Evolutionary conservation across 192 early-diverging fungal species (phyloP).

Genomic region (Allomyces javanicus): DNA sequence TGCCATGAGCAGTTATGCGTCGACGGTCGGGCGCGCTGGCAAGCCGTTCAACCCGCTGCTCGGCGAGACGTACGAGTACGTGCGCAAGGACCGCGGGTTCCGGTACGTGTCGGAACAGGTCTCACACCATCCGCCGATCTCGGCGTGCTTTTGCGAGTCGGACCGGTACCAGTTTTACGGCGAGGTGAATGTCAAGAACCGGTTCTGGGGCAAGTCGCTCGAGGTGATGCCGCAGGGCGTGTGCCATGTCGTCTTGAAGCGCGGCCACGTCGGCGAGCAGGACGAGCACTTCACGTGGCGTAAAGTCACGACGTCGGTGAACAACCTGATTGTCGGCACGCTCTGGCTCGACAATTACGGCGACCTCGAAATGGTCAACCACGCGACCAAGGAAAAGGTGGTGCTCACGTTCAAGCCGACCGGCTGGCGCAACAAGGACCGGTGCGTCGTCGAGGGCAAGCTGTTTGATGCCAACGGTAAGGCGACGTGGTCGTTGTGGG

Average conservation of each 20-base stretch:
- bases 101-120: constrained; percentile 77
- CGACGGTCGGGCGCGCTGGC: constrained; percentile 53
- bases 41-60: constrained; percentile 83
- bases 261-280: constrained; percentile 23
- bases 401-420: constrained; percentile 56
- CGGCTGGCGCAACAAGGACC: constrained; percentile 48
- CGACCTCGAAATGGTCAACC: constrained; percentile 62
- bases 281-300: constrained; percentile 70
- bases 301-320: constrained; percentile 68
- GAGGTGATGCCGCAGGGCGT: constrained; percentile 60
- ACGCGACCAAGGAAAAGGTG: constrained; percentile 61
- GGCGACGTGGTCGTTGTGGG: constrained; percentile 39
- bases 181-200: constrained; percentile 67
- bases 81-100: constrained; percentile 52
- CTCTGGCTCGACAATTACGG: constrained; percentile 73
- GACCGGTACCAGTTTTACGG: constrained; percentile 63
- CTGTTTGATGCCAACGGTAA: constrained; percentile 24
- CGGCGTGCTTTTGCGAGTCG: constrained; percentile 69
- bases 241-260: constrained; percentile 58
- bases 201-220: constrained; percentile 71
- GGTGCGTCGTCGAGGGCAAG: constrained; percentile 36
- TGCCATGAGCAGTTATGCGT: constrained; percentile 73
- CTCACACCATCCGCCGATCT: constrained; percentile 72
- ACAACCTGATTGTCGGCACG: constrained; percentile 67
- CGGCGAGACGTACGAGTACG: constrained; percentile 78